phyloP scores from a whole-genome alignment of 2,329 filamentous ascomycete genomes.

The Monilinia fructicola region DNA sequence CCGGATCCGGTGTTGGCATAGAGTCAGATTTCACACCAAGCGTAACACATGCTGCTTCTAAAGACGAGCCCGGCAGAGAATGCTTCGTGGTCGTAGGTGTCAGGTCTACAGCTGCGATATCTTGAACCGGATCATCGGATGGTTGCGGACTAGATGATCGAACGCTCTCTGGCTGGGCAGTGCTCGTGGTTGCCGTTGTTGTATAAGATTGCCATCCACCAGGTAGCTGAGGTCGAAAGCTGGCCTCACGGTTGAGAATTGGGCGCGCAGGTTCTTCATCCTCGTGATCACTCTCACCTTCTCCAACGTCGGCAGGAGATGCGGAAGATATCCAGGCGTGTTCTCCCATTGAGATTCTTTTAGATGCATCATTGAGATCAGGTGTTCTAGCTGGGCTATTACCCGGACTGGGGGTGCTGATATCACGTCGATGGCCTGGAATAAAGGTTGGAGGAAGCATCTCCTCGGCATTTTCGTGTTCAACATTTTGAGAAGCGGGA shows the following conservation, averaged over 20 bases:
- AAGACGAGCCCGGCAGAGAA: constrained; percentile 27
- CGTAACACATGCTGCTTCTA: constrained; percentile 41
- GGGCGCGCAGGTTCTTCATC: constrained; percentile 29
- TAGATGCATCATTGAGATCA: constrained; percentile 46
- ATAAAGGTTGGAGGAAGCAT: constrained; percentile 44
- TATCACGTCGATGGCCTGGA: constrained; percentile 55
- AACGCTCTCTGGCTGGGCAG: constrained; percentile 18
- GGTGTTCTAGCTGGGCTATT: constrained; percentile 63
- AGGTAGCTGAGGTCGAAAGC: constrained; percentile 38
- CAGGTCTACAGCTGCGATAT: constrained; percentile 30
- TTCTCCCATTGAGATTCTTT: constrained; percentile 45
- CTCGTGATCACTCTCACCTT: constrained; percentile 11
- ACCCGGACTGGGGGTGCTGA: constrained; percentile 57
- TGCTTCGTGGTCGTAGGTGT: constrained; percentile 36
- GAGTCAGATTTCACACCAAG: constrained; percentile 19
- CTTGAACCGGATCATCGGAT: constrained; percentile 26
- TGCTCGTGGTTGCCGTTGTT: constrained; percentile 31
- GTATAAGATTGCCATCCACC: constrained; percentile 40
- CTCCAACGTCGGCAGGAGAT: constrained; percentile 1
- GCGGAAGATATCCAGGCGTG: constrained; percentile 43
- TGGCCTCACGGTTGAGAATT: constrained; percentile 33
- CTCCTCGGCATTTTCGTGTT: constrained; percentile 25
- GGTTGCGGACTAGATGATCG: constrained; percentile 6
- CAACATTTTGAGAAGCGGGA: constrained; percentile 20
- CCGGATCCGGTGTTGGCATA: constrained; percentile 33